Percentiles rank a stretch among this genome's conserved stretches.
Conservation (phyloP, 1,284 basidiomycete genomes). For the Fomitopsis schrenkii region DNA sequence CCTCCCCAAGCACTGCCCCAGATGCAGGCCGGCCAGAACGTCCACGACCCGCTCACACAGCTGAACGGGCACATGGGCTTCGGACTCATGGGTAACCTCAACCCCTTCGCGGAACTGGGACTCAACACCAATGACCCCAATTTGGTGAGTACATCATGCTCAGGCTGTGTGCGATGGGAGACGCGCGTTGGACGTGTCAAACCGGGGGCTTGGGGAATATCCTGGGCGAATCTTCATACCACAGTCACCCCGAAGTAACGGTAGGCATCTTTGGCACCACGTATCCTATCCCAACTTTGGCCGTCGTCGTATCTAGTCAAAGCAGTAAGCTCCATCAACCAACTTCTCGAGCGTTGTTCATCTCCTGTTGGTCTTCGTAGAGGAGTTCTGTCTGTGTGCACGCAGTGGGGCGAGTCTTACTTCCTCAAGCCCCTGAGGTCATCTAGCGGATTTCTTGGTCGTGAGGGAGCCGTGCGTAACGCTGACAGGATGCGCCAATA, state of each 20-base stretch:
- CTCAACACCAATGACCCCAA: slow-evolving; percentile 87
- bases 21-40: slow-evolving; percentile 85
- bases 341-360: no score
- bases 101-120: slow-evolving; percentile 86
- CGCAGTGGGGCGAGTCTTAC: no score
- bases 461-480: not conserved
- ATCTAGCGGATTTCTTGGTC: no score
- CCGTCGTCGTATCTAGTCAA: no score
- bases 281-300: no score
- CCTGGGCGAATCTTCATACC: not conserved
- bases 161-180: not conserved
- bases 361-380: no score
- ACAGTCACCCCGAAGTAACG: not conserved
- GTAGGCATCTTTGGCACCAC: no score
- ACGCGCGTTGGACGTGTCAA: no score
- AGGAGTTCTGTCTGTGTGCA: no score
- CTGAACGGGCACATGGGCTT: slow-evolving; percentile 70
- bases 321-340: no score
- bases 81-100: slow-evolving; percentile 75
- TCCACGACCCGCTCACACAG: slow-evolving; percentile 72
- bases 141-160: slow-evolving; percentile 51
- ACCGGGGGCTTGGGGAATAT: no score
- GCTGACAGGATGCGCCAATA: not conserved
- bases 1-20: slow-evolving; percentile 49
- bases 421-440: no score